phyloP scores from a whole-genome alignment of 345 rosid genomes.

The Carallia brachiata region DNA sequence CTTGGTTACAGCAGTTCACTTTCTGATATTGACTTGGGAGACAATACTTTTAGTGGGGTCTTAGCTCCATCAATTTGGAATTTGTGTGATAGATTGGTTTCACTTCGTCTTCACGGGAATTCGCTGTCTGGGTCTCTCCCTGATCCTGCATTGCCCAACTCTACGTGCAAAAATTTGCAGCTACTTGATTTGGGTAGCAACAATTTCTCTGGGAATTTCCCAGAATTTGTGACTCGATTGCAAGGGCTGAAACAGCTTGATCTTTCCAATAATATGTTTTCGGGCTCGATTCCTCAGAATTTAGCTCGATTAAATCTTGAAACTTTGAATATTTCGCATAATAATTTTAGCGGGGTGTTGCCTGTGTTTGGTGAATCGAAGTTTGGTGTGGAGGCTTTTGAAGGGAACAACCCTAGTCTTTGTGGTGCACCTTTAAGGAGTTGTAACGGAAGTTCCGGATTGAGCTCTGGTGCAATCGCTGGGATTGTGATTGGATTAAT shows the following conservation, averaged over 20 bases:
- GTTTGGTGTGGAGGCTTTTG: constrained; percentile 62
- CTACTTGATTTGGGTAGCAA: constrained; percentile 79
- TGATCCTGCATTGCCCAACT: constrained; percentile 80
- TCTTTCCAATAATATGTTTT: constrained; percentile 67
- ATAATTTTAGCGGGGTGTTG: constrained; percentile 77
- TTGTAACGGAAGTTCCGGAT: constrained; percentile 57
- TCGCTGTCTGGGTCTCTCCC: constrained; percentile 62
- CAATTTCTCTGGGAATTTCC: constrained; percentile 76
- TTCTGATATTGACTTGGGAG: constrained; percentile 72
- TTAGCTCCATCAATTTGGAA: constrained; percentile 91
- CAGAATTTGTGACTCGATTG: constrained; percentile 65
- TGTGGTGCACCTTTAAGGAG: constrained; percentile 79
- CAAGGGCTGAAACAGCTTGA: constrained; percentile 69
- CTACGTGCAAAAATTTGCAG: constrained; percentile 63
- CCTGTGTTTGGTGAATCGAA: constrained; percentile 65
- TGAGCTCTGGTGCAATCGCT: constrained; percentile 88
- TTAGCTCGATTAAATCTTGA: constrained; percentile 53
- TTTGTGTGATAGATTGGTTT: constrained; percentile 73
- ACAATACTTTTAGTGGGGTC: constrained; percentile 56
- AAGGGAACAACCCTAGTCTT: constrained; percentile 78
- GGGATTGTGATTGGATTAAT: constrained; percentile 92
- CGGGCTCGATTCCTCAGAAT: constrained; percentile 68
- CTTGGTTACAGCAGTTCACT: constrained; percentile 87
- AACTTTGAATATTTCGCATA: constrained; percentile 79
- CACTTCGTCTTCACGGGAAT: constrained; percentile 66